Conservation (phyloP, 768 basidiomycete genomes). For the Arthromyces matolae region DNA sequence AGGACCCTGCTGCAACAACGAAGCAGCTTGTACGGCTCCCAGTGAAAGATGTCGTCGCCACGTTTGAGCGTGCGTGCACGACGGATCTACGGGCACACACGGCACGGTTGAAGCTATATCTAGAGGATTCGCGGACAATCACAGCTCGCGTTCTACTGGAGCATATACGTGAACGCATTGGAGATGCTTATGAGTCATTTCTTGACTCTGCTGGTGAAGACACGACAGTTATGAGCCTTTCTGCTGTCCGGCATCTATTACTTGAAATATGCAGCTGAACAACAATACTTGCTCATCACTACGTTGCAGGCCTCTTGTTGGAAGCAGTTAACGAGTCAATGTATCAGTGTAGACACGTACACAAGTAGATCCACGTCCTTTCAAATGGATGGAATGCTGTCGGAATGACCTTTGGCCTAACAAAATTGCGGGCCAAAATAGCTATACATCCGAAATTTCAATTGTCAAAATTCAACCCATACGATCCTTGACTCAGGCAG, state of each 20-base stretch:
- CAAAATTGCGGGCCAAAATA: no score
- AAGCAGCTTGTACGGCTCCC: slow-evolving; percentile 40
- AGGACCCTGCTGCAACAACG: slow-evolving; percentile 33
- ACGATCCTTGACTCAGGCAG: no score
- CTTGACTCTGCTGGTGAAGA: slow-evolving; percentile 48
- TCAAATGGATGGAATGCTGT: no score
- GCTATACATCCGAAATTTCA: no score
- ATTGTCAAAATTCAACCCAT: no score
- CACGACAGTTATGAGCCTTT: slow-evolving; percentile 2
- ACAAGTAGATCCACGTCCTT: no score
- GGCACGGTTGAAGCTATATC: slow-evolving; percentile 64
- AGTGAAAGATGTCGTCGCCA: slow-evolving; percentile 42
- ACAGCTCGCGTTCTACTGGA: slow-evolving; percentile 76
- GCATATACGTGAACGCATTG: slow-evolving; percentile 72
- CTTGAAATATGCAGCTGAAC: slow-evolving; percentile 7
- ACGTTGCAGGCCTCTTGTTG: no score
- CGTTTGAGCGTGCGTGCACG: slow-evolving; percentile 54
- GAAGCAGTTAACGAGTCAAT: no score
- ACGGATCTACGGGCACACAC: slow-evolving; percentile 54
- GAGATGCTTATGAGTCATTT: slow-evolving; percentile 73
- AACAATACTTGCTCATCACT: no score
- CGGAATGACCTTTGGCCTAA: no score
- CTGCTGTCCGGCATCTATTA: slow-evolving; percentile 8
- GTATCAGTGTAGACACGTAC: no score
- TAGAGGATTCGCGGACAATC: slow-evolving; percentile 78